phyloP scores from a whole-genome alignment of 345 rosid genomes.

The Rhodamnia rubescens region DNA sequence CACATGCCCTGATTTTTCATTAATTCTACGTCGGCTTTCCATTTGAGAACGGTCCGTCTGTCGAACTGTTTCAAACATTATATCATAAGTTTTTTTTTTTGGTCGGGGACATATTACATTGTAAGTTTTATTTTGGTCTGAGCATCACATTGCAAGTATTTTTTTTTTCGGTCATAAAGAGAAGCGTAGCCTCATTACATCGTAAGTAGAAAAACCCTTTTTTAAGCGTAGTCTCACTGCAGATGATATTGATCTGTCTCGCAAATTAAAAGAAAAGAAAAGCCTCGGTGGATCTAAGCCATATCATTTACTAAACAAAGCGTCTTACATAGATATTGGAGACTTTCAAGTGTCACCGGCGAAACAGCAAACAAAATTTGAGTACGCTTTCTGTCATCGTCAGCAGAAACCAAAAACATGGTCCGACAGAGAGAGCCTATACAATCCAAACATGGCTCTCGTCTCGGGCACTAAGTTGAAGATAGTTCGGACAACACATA shows the following conservation, averaged over 20 bases:
- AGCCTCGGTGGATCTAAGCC: background rate
- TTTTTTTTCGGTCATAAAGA: no score
- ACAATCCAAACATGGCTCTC: background rate
- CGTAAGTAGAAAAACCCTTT: background rate
- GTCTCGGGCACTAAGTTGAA: background rate
- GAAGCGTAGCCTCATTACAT: background rate
- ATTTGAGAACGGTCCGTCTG: background rate
- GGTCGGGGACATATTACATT: no score
- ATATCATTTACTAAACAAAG: background rate
- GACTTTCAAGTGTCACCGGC: background rate
- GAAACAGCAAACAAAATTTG: background rate
- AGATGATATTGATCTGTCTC: background rate
- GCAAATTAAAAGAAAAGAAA: background rate
- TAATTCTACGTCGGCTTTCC: background rate
- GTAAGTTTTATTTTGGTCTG: no score
- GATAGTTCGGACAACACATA: background rate
- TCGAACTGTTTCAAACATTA: background rate
- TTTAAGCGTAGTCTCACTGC: background rate
- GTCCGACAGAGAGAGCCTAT: background rate
- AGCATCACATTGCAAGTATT: no score
- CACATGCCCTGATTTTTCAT: background rate
- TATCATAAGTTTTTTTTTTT: no score
- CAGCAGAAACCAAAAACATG: background rate
- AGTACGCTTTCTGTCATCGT: background rate
- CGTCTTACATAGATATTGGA: background rate